Percentiles rank a stretch among this genome's conserved stretches.
These are phyloP conservation scores for Penicillium alfredii DNA, from an alignment of 495 filamentous ascomycete genomes.

Conservation along the genomic window DNA sequence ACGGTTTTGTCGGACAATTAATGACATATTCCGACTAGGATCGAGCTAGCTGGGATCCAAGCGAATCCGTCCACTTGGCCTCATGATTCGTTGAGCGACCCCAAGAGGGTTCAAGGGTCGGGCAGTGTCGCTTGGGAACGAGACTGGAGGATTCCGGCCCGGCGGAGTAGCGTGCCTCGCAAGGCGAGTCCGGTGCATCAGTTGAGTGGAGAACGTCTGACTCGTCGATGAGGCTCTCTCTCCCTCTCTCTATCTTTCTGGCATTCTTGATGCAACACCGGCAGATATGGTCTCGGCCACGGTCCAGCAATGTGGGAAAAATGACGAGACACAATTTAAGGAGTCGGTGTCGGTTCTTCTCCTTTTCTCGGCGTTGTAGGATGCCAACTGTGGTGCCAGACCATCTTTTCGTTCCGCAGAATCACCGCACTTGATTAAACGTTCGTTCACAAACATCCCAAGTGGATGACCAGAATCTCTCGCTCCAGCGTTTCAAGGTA, in stretches of 20 bases:
- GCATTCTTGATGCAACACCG: slow-evolving; percentile 1
- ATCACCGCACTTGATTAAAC: no score
- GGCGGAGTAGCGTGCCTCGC: slow-evolving; percentile 2
- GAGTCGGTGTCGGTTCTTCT: no score
- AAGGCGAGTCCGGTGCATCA: slow-evolving; percentile 28
- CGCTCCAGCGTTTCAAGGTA: no score
- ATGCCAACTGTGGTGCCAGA: no score
- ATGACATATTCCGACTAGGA: slow-evolving; percentile 22
- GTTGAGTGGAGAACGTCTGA: slow-evolving; percentile 18
- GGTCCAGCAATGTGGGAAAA: no score
- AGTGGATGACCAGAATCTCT: no score
- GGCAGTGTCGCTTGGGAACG: slow-evolving; percentile 15
- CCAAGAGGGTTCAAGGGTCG: slow-evolving; percentile 22
- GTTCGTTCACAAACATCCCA: no score
- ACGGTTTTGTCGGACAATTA: slow-evolving; percentile 31
- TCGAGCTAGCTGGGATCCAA: slow-evolving; percentile 21
- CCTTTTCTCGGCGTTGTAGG: no score
- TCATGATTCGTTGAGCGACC: slow-evolving; percentile 14
- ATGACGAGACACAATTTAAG: no score
- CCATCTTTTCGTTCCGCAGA: no score
- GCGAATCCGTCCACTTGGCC: slow-evolving; percentile 8
- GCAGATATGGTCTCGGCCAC: no score
- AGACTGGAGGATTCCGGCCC: slow-evolving; percentile 5
- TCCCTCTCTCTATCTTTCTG: slow-evolving; percentile 1
- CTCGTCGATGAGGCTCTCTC: slow-evolving; percentile 18